Evolutionary conservation across 1,284 basidiomycete species (phyloP).

Genomic region (Microbotryomycetes sp.): DNA sequence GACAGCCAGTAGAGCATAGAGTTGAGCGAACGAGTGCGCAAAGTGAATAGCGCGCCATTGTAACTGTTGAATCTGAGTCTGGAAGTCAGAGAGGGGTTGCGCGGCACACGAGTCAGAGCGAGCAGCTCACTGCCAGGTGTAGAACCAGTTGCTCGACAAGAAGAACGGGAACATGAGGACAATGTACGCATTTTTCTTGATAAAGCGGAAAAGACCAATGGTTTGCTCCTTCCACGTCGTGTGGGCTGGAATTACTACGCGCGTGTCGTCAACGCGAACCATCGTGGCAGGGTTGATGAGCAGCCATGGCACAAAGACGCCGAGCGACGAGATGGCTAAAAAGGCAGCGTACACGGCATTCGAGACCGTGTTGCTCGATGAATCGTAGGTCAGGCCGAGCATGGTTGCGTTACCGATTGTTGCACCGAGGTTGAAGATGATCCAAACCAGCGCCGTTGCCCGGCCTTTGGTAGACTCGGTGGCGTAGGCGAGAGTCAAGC

Average conservation of each 20-base stretch:
- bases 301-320: slow-evolving; percentile 13
- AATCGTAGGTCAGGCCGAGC: slow-evolving; percentile 49
- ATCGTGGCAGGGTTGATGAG: slow-evolving; percentile 26
- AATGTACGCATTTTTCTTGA: slow-evolving; percentile 30
- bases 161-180: slow-evolving; percentile 35
- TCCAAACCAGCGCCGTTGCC: slow-evolving; percentile 67
- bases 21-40: slow-evolving; percentile 40
- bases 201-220: slow-evolving; percentile 22
- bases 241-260: slow-evolving; percentile 31
- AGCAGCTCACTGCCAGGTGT: slow-evolving; percentile 19
- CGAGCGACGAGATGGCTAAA: slow-evolving; percentile 25
- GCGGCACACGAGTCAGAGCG: not conserved
- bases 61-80: slow-evolving; percentile 30
- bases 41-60: slow-evolving; percentile 38
- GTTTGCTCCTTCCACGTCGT: slow-evolving; percentile 34
- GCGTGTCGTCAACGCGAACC: slow-evolving; percentile 31
- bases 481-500: slow-evolving; percentile 73
- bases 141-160: slow-evolving; percentile 34
- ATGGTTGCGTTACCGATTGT: slow-evolving; percentile 62
- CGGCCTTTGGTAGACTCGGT: slow-evolving; percentile 62
- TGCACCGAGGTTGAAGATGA: slow-evolving; percentile 60
- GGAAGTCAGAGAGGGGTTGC: not conserved
- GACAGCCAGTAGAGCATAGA: slow-evolving; percentile 42
- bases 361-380: slow-evolving; percentile 14
- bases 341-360: slow-evolving; percentile 33